A percentile compares a stretch with the other conserved stretches of the same genome.
Conservation (phyloP, 2,329 filamentous ascomycete genomes). For the Zymoseptoria ardabiliae region DNA sequence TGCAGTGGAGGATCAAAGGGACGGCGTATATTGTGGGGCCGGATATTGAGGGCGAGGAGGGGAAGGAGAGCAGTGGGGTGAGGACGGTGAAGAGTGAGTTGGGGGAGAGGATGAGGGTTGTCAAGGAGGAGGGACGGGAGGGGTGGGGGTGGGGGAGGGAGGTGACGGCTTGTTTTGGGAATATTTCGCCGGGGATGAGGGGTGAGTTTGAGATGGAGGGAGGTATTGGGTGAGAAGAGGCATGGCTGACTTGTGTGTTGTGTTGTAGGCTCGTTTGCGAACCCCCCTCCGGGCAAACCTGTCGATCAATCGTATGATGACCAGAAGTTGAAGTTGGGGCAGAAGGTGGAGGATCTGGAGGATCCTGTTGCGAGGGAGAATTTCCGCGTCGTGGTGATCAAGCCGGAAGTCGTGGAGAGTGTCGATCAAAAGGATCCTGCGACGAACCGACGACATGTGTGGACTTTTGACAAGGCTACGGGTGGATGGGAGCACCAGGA, state of each 20-base stretch:
- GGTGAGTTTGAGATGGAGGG: constrained; percentile 35
- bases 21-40: constrained; percentile 65
- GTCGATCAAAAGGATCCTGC: constrained; percentile 63
- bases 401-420: constrained; percentile 68
- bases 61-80: constrained; percentile 48
- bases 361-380: constrained; percentile 65
- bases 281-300: constrained; percentile 44
- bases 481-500: constrained; percentile 61
- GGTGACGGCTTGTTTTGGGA: constrained; percentile 82
- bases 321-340: constrained; percentile 43
- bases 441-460: constrained; percentile 57
- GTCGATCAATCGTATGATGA: constrained; percentile 40
- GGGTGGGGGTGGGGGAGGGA: constrained; percentile 74
- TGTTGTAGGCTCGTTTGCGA: constrained; percentile 54
- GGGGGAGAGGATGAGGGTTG: constrained; percentile 54
- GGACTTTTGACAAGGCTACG: constrained; percentile 49
- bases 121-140: constrained; percentile 36
- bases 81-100: constrained; percentile 55
- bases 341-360: constrained; percentile 62
- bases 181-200: constrained; percentile 73
- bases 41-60: constrained; percentile 52
- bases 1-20: constrained; percentile 81
- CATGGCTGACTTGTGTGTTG: constrained; percentile 2
- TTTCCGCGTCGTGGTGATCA: constrained; percentile 82
- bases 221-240: constrained; percentile 1